phyloP scores from a whole-genome alignment of 2,329 filamentous ascomycete species.

The Fusarium sp. region DNA sequence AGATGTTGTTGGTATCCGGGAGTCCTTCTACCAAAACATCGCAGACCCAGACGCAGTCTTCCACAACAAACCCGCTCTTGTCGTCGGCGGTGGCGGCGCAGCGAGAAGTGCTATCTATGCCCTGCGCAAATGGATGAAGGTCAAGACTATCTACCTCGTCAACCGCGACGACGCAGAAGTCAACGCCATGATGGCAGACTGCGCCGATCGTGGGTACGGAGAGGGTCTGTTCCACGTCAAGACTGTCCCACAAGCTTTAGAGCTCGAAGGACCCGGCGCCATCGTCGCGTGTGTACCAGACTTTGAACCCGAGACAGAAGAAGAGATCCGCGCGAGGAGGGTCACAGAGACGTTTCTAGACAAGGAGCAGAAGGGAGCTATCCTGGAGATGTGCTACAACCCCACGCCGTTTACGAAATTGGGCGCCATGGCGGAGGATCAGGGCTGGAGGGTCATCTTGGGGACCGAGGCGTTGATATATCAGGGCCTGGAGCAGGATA shows the following conservation, averaged over 20 bases:
- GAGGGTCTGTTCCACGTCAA: slow-evolving; percentile 68
- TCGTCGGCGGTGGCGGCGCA: slow-evolving; percentile 81
- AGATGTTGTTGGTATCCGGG: slow-evolving; percentile 79
- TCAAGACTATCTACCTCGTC: slow-evolving; percentile 76
- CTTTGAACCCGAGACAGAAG: slow-evolving; percentile 71
- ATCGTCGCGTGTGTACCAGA: slow-evolving; percentile 81
- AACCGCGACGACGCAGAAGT: slow-evolving; percentile 77
- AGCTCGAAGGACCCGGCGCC: slow-evolving; percentile 68
- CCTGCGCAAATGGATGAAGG: slow-evolving; percentile 73
- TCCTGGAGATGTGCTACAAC: slow-evolving; percentile 88
- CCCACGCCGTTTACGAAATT: slow-evolving; percentile 75
- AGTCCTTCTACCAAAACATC: slow-evolving; percentile 71
- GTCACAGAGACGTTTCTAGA: slow-evolving; percentile 60
- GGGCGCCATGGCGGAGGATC: slow-evolving; percentile 65
- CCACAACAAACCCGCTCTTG: slow-evolving; percentile 70
- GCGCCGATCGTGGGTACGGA: slow-evolving; percentile 66
- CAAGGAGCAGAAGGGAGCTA: slow-evolving; percentile 68
- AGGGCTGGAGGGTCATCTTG: slow-evolving; percentile 77
- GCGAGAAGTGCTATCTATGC: slow-evolving; percentile 82
- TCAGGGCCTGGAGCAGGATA: slow-evolving; percentile 76
- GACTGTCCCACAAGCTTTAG: slow-evolving; percentile 66
- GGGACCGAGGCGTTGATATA: slow-evolving; percentile 82
- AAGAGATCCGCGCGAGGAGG: slow-evolving; percentile 67
- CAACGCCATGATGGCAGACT: slow-evolving; percentile 71
- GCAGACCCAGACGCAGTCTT: slow-evolving; percentile 56